Base-by-base conservation (phyloP, 108 stramenopile species). In the Schizochytrium sp. region DNA sequence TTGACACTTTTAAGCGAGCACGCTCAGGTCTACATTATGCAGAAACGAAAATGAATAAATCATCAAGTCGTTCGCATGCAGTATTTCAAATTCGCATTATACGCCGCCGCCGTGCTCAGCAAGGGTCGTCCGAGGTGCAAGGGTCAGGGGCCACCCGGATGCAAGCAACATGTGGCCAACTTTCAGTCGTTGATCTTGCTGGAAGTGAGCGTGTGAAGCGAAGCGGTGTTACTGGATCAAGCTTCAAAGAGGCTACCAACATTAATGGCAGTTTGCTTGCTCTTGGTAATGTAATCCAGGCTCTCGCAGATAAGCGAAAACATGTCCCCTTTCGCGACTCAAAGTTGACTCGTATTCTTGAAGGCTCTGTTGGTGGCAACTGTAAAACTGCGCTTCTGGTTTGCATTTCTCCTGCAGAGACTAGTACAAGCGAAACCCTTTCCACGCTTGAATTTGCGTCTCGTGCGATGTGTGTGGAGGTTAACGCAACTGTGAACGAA, bases 261-360 rank as follows among this genome's bases (percentile, higher is more conserved):
- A 92, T 92, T 50, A 92, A 92, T 49, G 61, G 89, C 41, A 89
- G 88, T 45, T 56, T 92, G 19, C 15, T 57, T 3, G 90, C 91
- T 13, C 90, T 92, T 7, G 91, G 91, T 38, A 61, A 90, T 64
- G 91, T 92, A n/a, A 90, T 92, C 46, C 44, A 88, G 47, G 91
- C 90, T 28, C 88, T 92, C 46, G 88, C 89, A 3, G 58, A 88
- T 19, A 89, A 91, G 87, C 46, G 55, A 19, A 89, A 88, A 87
- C 91, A 91, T 47, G 89, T 91, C 8, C 91, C 91, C 7, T 91
- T 76, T 49, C 89, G 91, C 47, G 88, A 88, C 46, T 64, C 61
- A 4, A 88, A 88, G 46, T 41, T 88, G 10, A 88, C 88, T n/a
- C 60, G 61, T 38, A 44, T 88, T 4, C 38, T 88, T 5, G 88